Evolutionary conservation across 495 filamentous ascomycete genomes (phyloP).

Genomic region (Lophiostoma macrostomum): DNA sequence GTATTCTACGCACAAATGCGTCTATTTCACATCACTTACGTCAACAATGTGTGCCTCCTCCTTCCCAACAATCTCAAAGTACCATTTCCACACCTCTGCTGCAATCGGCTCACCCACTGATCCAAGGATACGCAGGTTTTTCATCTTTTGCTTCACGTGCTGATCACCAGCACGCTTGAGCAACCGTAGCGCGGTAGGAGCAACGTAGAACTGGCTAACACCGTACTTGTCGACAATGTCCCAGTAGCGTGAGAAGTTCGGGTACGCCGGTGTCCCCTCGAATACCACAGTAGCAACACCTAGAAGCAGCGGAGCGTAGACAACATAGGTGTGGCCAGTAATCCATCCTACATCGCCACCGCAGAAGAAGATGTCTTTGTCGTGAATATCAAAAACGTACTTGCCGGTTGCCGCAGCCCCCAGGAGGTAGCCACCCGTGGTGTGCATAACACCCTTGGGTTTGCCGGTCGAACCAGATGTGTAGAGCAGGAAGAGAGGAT

Average conservation of each 20-base stretch:
- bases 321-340: slow-evolving; percentile 98
- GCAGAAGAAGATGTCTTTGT: slow-evolving; percentile 90
- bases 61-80: slow-evolving; percentile 92
- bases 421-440: slow-evolving; percentile 88
- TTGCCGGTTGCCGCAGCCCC: slow-evolving; percentile 93
- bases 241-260: slow-evolving; percentile 98
- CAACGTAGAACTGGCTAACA: slow-evolving; percentile 98
- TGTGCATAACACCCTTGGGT: slow-evolving; percentile 99
- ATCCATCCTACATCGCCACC: slow-evolving; percentile 99
- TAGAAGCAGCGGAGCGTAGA: slow-evolving; percentile 90
- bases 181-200: slow-evolving; percentile 87
- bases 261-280: slow-evolving; percentile 96
- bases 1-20: background rate
- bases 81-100: slow-evolving; percentile 99
- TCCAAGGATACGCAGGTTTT: slow-evolving; percentile 81
- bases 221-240: slow-evolving; percentile 93
- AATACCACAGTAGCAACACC: slow-evolving; percentile 97
- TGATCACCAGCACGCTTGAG: slow-evolving; percentile 93
- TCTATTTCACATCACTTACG: slow-evolving; percentile 55
- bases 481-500: slow-evolving; percentile 96
- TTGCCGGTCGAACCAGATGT: slow-evolving; percentile 97
- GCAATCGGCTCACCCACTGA: slow-evolving; percentile 99
- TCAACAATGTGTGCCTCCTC: slow-evolving; percentile 92
- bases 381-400: slow-evolving; percentile 98
- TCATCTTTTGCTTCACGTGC: slow-evolving; percentile 85